Evolutionary conservation across 2,329 filamentous ascomycete species (phyloP).

Genomic region (Xylariales sp.): DNA sequence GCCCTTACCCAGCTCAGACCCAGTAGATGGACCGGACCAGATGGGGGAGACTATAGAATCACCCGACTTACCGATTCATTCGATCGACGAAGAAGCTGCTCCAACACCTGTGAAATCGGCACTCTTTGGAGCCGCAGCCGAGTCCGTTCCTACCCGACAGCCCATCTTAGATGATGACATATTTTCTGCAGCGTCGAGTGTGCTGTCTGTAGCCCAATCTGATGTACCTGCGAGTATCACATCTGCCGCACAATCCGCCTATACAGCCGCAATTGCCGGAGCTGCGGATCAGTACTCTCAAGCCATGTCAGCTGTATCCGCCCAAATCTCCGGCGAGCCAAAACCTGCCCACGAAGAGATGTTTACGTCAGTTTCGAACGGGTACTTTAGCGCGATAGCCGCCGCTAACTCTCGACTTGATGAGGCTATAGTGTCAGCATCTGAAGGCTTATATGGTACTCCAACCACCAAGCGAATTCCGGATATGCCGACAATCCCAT

Average conservation of each 20-base stretch:
- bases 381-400: conserved; percentile 73
- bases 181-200: conserved; percentile 53
- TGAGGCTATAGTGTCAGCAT: conserved; percentile 65
- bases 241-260: conserved; percentile 65
- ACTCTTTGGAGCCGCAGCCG: conserved; percentile 63
- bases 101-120: conserved; percentile 57
- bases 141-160: conserved; percentile 60
- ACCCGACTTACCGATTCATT: conserved; percentile 42
- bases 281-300: conserved; percentile 76
- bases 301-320: conserved; percentile 74
- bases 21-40: conserved; percentile 45
- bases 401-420: conserved; percentile 70
- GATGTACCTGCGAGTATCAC: conserved; percentile 54
- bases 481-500: conserved; percentile 52
- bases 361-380: conserved; percentile 74
- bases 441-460: conserved; percentile 61
- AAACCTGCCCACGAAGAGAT: conserved; percentile 77
- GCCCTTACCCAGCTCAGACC: conserved; percentile 38
- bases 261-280: conserved; percentile 71
- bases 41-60: conserved; percentile 52
- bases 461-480: conserved; percentile 56
- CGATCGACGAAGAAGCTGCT: conserved; percentile 38
- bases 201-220: conserved; percentile 51
- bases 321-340: conserved; percentile 74
- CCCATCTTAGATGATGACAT: conserved; percentile 64